Base-by-base conservation (phyloP, 129 eudicot species). In the Lactuca sativa region DNA sequence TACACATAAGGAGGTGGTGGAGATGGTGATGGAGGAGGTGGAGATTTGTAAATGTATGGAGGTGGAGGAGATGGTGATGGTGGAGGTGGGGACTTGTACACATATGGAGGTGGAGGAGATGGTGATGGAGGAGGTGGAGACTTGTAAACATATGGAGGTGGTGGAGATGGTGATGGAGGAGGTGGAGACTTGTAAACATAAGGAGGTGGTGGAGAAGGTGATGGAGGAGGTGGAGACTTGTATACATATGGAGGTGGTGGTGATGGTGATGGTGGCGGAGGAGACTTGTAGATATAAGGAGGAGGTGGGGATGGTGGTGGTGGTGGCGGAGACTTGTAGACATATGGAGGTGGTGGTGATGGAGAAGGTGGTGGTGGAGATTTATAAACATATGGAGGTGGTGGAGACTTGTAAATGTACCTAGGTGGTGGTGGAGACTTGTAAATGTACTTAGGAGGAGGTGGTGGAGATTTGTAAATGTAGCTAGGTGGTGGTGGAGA, bases 401-500 rank as follows among this genome's bases (percentile, higher is more conserved):
- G 63, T 31, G 63, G 63, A 4, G 63, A 58, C 30, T 9, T 40
- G 63, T 2, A 12, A 43, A 6, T 12, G 49, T 3, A 12, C 10
- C 40, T 30, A 1, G 40, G 63, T 9, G 63, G 40, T 9, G 63
- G 63, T 1, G 63, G 63, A 12, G 63, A 58, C 63, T 31, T 31
- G 16, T 58, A 58, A 4, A 58, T 15, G 5, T 58, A 58, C 0
- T 40, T 16, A 31, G 63, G 41, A 10, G 40, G 63, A 11, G 63
- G 63, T 0, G 63, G 63, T 3, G 63, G 63, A 31, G 63, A 68
- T 9, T 68, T 52, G 4, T 68, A 68, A 0, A 13, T 4, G 15
- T 68, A 51, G 2, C 52, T 51, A 33, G 61, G 62, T 21, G 73
- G 73, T 7, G 73, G 51, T 0, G 62, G 18, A 10, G 78, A 64